A percentile compares a stretch with the other conserved stretches of the same genome.
Evolutionary conservation across 345 rosid genomes (phyloP).

Genomic region (Pistacia vera): DNA sequence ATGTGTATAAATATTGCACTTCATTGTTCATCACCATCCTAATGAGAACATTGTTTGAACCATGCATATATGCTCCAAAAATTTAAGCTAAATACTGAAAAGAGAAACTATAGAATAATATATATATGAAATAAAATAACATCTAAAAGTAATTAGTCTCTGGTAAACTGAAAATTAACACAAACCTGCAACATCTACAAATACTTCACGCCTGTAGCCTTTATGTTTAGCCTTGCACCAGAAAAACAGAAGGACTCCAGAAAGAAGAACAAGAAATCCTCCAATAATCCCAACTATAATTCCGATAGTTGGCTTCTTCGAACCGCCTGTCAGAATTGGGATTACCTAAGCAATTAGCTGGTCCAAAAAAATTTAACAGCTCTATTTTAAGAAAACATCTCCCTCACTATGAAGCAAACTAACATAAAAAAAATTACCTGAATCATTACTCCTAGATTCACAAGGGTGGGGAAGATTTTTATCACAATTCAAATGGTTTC

Average conservation of each 20-base stretch:
- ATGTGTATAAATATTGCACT: not conserved
- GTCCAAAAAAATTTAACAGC: not conserved
- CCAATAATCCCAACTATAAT: conserved; percentile 72
- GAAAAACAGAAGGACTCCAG: conserved; percentile 54
- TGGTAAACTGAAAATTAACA: conserved; percentile 12
- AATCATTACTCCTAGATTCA: conserved; percentile 50
- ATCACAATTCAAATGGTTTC: conserved; percentile 73
- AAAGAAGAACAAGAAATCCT: conserved; percentile 52
- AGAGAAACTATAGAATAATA: not conserved
- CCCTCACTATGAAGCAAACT: not conserved
- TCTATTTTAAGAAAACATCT: conserved; percentile 12
- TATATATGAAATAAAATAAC: not conserved
- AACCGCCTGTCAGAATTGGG: conserved; percentile 48
- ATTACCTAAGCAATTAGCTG: conserved; percentile 11
- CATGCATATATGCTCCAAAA: not conserved
- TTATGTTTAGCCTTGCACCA: conserved; percentile 63
- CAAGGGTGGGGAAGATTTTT: conserved; percentile 41
- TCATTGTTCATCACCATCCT: not conserved
- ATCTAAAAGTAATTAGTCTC: not conserved
- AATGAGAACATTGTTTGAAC: not conserved
- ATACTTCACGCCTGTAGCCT: conserved; percentile 67
- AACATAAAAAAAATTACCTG: conserved; percentile 47
- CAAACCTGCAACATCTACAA: conserved; percentile 94
- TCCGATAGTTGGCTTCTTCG: conserved; percentile 69
- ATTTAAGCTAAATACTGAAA: not conserved